These are phyloP conservation scores for Lanmaoa pseudosensibilis DNA, from an alignment of 768 basidiomycete species.

Conservation along the genomic window DNA sequence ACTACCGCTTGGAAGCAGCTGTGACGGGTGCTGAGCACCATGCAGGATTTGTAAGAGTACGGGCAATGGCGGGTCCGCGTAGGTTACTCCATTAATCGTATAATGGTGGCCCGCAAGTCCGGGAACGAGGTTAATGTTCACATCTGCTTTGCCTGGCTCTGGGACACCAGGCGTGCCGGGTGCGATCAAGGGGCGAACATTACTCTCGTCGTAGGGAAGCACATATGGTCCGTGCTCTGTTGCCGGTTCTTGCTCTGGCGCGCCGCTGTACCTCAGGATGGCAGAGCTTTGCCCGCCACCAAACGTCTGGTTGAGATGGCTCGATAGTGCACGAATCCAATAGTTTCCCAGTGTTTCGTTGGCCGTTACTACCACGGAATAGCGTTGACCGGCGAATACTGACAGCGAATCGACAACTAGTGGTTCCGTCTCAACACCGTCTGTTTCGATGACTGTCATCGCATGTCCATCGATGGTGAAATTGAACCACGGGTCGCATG, in stretches of 20 bases:
- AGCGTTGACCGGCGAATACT: slow-evolving; percentile 44
- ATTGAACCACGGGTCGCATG: slow-evolving; percentile 34
- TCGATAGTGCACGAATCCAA: slow-evolving; percentile 24
- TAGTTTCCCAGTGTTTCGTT: slow-evolving; percentile 44
- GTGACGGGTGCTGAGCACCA: slow-evolving; percentile 12
- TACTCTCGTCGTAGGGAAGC: slow-evolving; percentile 15
- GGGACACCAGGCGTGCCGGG: slow-evolving; percentile 26
- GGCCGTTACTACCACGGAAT: slow-evolving; percentile 46
- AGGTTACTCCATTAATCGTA: slow-evolving; percentile 12
- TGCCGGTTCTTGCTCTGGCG: slow-evolving; percentile 28
- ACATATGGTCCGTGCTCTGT: slow-evolving; percentile 17
- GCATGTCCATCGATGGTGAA: slow-evolving; percentile 30
- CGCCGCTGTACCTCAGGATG: slow-evolving; percentile 24
- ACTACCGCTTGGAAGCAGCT: slow-evolving; percentile 14
- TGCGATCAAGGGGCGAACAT: slow-evolving; percentile 20
- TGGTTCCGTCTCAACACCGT: slow-evolving; percentile 40
- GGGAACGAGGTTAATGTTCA: slow-evolving; percentile 22
- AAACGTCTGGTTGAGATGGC: slow-evolving; percentile 29
- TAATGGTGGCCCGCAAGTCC: neutral
- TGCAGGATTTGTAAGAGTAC: slow-evolving; percentile 27
- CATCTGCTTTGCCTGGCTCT: slow-evolving; percentile 24
- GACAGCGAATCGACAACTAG: slow-evolving; percentile 38
- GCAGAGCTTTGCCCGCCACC: slow-evolving; percentile 30
- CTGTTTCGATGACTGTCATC: slow-evolving; percentile 42
- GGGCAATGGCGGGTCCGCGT: slow-evolving; percentile 12